Conservation (phyloP, 208 protist species). For the Leishmania amazonensis region DNA sequence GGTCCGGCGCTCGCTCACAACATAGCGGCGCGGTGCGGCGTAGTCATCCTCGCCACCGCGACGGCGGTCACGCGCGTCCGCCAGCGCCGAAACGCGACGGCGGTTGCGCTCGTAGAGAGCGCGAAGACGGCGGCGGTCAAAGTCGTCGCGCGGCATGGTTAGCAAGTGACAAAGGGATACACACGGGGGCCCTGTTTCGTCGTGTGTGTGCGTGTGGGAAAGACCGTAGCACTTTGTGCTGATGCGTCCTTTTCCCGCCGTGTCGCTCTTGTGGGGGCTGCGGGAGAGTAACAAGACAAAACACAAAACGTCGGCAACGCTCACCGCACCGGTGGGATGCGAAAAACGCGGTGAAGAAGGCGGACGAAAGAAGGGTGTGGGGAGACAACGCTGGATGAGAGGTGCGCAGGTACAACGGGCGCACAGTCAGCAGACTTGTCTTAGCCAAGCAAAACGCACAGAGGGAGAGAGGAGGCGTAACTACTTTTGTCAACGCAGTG, state of each 20-base stretch:
- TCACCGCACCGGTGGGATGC: background rate
- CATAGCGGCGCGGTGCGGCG: conserved; percentile 69
- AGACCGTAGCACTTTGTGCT: background rate
- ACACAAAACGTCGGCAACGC: background rate
- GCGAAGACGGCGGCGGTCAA: conserved; percentile 77
- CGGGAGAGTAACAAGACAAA: background rate
- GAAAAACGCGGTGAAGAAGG: background rate
- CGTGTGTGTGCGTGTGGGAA: background rate
- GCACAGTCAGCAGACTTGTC: background rate
- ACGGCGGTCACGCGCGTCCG: conserved; percentile 73
- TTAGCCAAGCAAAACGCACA: background rate
- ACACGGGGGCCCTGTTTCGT: background rate
- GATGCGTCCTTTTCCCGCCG: background rate
- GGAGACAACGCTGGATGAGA: background rate
- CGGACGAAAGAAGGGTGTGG: background rate
- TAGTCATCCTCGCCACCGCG: conserved; percentile 48
- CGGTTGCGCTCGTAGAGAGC: conserved; percentile 83
- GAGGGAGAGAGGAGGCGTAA: background rate
- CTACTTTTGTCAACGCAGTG: background rate
- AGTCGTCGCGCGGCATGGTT: conserved; percentile 72
- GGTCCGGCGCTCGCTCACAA: conserved; percentile 76
- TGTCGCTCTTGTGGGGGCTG: background rate
- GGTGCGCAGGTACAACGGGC: background rate
- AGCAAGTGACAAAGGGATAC: no score
- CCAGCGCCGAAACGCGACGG: conserved; percentile 66